Conservation (phyloP, 2,329 filamentous ascomycete species). For the Stachybotrys elegans region DNA sequence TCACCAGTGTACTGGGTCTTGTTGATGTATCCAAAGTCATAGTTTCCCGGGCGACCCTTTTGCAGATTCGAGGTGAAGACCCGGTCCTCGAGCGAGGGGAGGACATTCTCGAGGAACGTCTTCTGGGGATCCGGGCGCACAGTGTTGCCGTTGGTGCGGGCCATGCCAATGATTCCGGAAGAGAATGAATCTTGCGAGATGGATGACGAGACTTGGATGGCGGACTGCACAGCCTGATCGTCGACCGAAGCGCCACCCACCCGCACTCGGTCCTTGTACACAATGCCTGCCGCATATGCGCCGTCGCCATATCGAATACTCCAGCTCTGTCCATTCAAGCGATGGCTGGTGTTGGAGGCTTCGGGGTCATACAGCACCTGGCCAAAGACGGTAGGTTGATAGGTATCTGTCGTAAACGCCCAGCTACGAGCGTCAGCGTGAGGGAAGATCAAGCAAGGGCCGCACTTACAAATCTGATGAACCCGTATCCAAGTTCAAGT, state of each 20-base stretch:
- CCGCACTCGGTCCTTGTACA: slow-evolving; percentile 60
- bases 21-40: slow-evolving; percentile 48
- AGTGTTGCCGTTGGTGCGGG: slow-evolving; percentile 25
- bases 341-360: slow-evolving; percentile 34
- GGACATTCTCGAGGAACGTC: slow-evolving; percentile 32
- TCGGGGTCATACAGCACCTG: slow-evolving; percentile 54
- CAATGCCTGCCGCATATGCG: slow-evolving; percentile 55
- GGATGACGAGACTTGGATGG: slow-evolving; percentile 47
- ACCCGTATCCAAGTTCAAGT: slow-evolving; percentile 65
- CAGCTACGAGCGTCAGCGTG: slow-evolving; percentile 42
- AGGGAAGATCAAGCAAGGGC: background rate
- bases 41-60: slow-evolving; percentile 26
- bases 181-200: slow-evolving; percentile 29
- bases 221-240: slow-evolving; percentile 61
- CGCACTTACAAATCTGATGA: slow-evolving; percentile 41
- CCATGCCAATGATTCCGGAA: slow-evolving; percentile 31
- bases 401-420: slow-evolving; percentile 59
- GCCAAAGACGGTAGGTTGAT: slow-evolving; percentile 37
- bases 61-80: slow-evolving; percentile 33
- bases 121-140: slow-evolving; percentile 23
- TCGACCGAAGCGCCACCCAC: slow-evolving; percentile 56
- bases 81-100: slow-evolving; percentile 18
- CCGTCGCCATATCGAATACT: slow-evolving; percentile 61
- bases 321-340: slow-evolving; percentile 43
- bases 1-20: slow-evolving; percentile 48